These are phyloP conservation scores for Xylaria sp. DNA, from an alignment of 2,329 filamentous ascomycete genomes.

Conservation along the genomic window DNA sequence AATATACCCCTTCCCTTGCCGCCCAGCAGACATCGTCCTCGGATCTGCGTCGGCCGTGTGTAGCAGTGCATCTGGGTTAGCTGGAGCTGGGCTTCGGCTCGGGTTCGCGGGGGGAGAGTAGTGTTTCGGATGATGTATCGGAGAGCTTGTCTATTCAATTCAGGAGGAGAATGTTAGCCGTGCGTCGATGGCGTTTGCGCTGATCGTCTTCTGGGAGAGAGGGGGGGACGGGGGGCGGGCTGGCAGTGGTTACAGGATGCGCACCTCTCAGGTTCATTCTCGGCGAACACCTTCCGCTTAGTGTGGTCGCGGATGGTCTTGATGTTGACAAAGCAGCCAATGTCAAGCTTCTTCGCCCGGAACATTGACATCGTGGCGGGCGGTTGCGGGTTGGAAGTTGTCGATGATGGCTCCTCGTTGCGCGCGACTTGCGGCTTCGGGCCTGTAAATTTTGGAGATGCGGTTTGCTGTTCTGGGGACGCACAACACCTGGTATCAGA, in stretches of 20 bases:
- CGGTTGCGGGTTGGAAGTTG: conserved; percentile 23
- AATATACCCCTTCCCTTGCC: conserved; percentile 93
- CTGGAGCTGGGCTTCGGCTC: conserved; percentile 92
- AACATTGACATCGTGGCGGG: conserved; percentile 79
- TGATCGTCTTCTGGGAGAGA: neutral
- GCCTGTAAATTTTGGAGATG: conserved; percentile 41
- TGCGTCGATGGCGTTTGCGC: conserved; percentile 17
- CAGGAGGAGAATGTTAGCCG: conserved; percentile 20
- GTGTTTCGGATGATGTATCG: conserved; percentile 96
- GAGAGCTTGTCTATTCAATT: conserved; percentile 78
- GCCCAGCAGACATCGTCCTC: conserved; percentile 90
- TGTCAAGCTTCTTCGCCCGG: conserved; percentile 87
- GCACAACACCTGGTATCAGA: conserved; percentile 9
- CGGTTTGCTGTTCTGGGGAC: conserved; percentile 2
- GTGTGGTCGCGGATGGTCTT: conserved; percentile 93
- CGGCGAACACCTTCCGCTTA: conserved; percentile 91
- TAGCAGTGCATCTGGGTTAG: conserved; percentile 96
- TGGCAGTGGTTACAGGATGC: conserved; percentile 34
- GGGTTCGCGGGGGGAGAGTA: conserved; percentile 80
- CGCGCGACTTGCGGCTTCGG: conserved; percentile 17
- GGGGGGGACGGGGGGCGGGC: neutral
- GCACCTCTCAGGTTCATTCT: conserved; percentile 89
- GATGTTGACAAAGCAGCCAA: conserved; percentile 88
- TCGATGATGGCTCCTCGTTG: conserved; percentile 21
- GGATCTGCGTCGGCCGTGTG: conserved; percentile 91